phyloP scores from a whole-genome alignment of 371 early-diverging fungal species.

The Catenaria anguillulae region DNA sequence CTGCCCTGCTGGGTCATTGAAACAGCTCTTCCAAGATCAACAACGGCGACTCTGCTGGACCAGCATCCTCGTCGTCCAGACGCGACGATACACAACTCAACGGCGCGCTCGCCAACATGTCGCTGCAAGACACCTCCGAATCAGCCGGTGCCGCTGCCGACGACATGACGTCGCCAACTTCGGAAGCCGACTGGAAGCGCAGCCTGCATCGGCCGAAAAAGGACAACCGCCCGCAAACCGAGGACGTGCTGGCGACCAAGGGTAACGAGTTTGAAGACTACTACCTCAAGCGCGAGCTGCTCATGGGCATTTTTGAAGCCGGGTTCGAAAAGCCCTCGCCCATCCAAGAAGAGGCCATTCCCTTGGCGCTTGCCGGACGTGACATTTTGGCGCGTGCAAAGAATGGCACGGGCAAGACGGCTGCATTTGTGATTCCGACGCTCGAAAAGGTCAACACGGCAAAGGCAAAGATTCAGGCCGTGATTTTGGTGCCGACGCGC shows the following conservation, averaged over 20 bases:
- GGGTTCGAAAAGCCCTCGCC: slow-evolving; percentile 97
- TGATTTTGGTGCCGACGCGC: slow-evolving; percentile 89
- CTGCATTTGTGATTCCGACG: slow-evolving; percentile 89
- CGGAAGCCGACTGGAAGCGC: slow-evolving; percentile 65
- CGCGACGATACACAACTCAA: too few relatives aligned
- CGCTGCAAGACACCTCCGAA: too few relatives aligned
- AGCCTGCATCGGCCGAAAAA: slow-evolving; percentile 52
- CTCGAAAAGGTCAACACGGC: slow-evolving; percentile 81
- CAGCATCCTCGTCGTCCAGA: too few relatives aligned
- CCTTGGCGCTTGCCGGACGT: slow-evolving; percentile 85
- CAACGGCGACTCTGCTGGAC: too few relatives aligned
- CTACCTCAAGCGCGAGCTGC: slow-evolving; percentile 83
- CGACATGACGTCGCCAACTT: too few relatives aligned
- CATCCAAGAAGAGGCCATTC: slow-evolving; percentile 98
- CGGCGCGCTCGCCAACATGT: too few relatives aligned
- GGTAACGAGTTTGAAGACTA: slow-evolving; percentile 97
- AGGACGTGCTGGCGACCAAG: slow-evolving; percentile 89
- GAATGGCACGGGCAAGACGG: slow-evolving; percentile 98
- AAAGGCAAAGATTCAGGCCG: slow-evolving; percentile 58
- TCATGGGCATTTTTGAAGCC: slow-evolving; percentile 97
- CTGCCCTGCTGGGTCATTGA: too few relatives aligned
- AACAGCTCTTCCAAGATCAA: too few relatives aligned
- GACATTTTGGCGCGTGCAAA: slow-evolving; percentile 95
- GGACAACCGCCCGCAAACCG: slow-evolving; percentile 79
- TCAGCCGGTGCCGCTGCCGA: too few relatives aligned